Base-by-base conservation (phyloP, 2,329 filamentous ascomycete species). In the Microsporum ferrugineum region DNA sequence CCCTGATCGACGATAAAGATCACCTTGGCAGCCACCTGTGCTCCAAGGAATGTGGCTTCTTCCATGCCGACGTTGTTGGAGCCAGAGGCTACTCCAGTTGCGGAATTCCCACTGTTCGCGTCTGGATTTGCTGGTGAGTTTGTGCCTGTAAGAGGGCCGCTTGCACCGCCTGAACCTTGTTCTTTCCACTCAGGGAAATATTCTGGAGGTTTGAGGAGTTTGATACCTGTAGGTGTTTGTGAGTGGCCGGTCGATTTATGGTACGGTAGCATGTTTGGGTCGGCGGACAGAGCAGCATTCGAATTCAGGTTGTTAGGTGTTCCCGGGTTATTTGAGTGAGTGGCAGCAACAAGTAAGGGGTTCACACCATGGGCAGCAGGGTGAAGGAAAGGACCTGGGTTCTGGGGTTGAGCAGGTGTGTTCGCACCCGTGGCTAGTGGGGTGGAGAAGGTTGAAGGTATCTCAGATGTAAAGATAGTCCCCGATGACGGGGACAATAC, bases 391-490 rank as follows among this genome's bases (percentile, higher is more conserved):
- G 74, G 79, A 64, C 71, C 78, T 66, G 68, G 76, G 68, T 66
- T 78, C 72, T 69, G 79, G 70, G 73, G 73, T 36, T 68, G 65
- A 55, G 77, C 69, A 1, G 89, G 89, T 0, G 94, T 95, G 0
- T 92, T 97, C 74, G 95, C 94, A 14, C 91, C 85, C 38, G 92
- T 97, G 23, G 90, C 91, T 8, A 88, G 82, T 0, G 94, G 94
- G 0, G 94, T 97, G 34, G 89, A 91, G 71, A 96, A 84, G 75
- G 94, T 92, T 6, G 91, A 96, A 5, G 94, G 94, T 41, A 97
- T 85, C 74, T 99, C 94, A 27, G 91, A 96, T 39, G 91, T 96
- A 80, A 97, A 97, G 69, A 97, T 97, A 47, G 91, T 96, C 58
- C 90, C 91, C 0, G 90, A 92, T 33, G 88, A 91, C 0, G 94